phyloP scores from a whole-genome alignment of 2,329 filamentous ascomycete genomes.

The Penicillium sp. region DNA sequence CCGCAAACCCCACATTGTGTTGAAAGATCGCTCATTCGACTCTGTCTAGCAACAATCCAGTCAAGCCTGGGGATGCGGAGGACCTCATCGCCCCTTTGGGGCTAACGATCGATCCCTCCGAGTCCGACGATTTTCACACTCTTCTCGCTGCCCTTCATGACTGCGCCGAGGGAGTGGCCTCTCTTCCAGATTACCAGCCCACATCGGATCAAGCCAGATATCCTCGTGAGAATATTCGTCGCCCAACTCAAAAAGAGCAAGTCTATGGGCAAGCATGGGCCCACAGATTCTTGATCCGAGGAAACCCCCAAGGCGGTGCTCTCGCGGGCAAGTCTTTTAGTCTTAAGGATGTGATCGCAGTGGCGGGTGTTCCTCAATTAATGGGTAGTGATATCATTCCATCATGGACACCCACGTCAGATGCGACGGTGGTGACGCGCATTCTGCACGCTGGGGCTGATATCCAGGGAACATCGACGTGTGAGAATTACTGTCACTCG shows the following conservation, averaged over 20 bases:
- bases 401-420: slow-evolving; percentile 47
- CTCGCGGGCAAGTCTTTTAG: slow-evolving; percentile 45
- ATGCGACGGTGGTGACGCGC: slow-evolving; percentile 50
- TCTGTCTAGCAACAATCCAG: slow-evolving; percentile 31
- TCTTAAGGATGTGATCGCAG: slow-evolving; percentile 52
- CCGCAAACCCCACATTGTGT: not conserved
- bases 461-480: slow-evolving; percentile 48
- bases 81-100: slow-evolving; percentile 34
- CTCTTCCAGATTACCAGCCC: slow-evolving; percentile 45
- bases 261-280: slow-evolving; percentile 48
- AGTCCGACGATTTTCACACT: slow-evolving; percentile 43
- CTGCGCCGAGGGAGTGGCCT: slow-evolving; percentile 42
- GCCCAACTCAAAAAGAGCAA: slow-evolving; percentile 38
- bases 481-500: slow-evolving; percentile 48
- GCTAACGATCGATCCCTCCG: slow-evolving; percentile 32
- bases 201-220: slow-evolving; percentile 38
- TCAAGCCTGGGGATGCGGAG: slow-evolving; percentile 38
- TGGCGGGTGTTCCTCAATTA: slow-evolving; percentile 50
- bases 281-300: slow-evolving; percentile 45
- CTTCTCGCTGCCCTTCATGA: slow-evolving; percentile 50
- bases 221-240: slow-evolving; percentile 42
- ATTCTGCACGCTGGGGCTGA: slow-evolving; percentile 47
- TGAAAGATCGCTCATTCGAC: not conserved
- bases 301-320: slow-evolving; percentile 17
- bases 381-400: slow-evolving; percentile 48